Evolutionary conservation across 2,329 filamentous ascomycete genomes (phyloP).

Genomic region (Aspergillus ruber): DNA sequence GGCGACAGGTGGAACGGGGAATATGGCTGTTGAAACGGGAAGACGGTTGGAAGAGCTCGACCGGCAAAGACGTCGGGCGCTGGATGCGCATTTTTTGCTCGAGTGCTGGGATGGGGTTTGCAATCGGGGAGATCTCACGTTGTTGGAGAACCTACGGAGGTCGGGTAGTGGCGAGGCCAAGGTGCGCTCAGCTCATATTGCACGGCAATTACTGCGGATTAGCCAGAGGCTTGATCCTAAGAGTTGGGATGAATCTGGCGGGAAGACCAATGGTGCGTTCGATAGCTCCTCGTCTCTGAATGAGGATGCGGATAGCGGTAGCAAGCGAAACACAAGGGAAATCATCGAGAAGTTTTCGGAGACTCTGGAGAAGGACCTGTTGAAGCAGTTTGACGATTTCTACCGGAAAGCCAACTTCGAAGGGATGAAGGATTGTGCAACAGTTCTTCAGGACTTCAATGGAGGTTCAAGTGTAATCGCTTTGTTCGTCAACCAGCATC

Average conservation of each 20-base stretch:
- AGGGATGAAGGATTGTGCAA: constrained; percentile 95
- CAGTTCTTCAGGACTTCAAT: constrained; percentile 91
- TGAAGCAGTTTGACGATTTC: constrained; percentile 96
- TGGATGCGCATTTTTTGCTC: constrained; percentile 91
- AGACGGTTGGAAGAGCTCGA: constrained; percentile 91
- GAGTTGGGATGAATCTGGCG: constrained; percentile 55
- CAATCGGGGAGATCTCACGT: constrained; percentile 76
- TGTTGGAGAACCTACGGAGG: constrained; percentile 80
- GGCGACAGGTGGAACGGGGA: constrained; percentile 56
- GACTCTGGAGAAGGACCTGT: constrained; percentile 85
- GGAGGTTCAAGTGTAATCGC: constrained; percentile 92
- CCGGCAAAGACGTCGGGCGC: constrained; percentile 77
- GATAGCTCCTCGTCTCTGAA: constrained; percentile 26
- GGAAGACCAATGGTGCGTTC: constrained; percentile 47
- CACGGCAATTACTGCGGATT: constrained; percentile 86
- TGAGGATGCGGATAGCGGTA: constrained; percentile 46
- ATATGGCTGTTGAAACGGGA: constrained; percentile 89
- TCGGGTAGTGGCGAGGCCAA: constrained; percentile 85
- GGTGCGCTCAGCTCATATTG: constrained; percentile 87
- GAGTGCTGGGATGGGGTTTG: constrained; percentile 96
- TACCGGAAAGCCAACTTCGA: constrained; percentile 93
- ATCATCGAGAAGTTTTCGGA: constrained; percentile 96
- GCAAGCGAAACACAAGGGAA: constrained; percentile 64
- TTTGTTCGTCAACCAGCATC: constrained; percentile 95
- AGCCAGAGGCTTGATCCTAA: constrained; percentile 80